Evolutionary conservation across 1,284 basidiomycete species (phyloP).

Genomic region (Inonotus obliquus): DNA sequence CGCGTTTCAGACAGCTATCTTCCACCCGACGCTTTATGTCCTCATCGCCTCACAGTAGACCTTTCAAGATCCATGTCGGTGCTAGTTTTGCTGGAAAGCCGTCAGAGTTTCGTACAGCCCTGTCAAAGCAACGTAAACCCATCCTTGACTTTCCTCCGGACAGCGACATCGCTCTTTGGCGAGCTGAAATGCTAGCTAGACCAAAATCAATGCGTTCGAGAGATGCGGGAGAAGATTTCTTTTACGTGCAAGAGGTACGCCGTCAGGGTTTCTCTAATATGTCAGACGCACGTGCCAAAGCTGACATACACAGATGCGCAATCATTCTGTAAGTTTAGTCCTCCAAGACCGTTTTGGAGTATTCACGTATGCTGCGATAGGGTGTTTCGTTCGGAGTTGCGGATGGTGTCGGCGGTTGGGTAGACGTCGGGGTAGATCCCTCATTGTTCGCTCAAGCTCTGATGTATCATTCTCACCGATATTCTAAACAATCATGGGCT

Average conservation of each 20-base stretch:
- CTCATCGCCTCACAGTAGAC: conserved; percentile 29
- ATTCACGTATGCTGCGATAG: conserved; percentile 30
- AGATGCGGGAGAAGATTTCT: conserved; percentile 75
- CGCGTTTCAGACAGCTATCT: not conserved
- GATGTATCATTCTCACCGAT: conserved; percentile 69
- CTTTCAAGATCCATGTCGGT: conserved; percentile 68
- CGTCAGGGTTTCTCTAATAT: not conserved
- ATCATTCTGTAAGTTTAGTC: conserved; percentile 59
- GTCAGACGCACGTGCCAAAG: conserved; percentile 6
- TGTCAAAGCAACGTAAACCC: conserved; percentile 31
- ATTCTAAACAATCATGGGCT: conserved; percentile 66
- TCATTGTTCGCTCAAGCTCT: conserved; percentile 66
- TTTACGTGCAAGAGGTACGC: conserved; percentile 65
- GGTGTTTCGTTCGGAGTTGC: conserved; percentile 74
- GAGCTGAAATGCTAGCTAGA: conserved; percentile 53
- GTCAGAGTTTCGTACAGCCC: conserved; percentile 29
- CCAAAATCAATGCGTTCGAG: conserved; percentile 39
- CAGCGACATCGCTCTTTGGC: conserved; percentile 68
- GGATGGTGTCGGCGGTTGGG: conserved; percentile 71
- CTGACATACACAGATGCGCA: conserved; percentile 53
- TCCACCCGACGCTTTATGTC: conserved; percentile 11
- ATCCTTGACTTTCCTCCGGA: conserved; percentile 57
- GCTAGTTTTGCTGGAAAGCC: conserved; percentile 79
- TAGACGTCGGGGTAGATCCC: conserved; percentile 78
- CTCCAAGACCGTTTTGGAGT: not conserved